These are phyloP conservation scores for Podila minutissima DNA, from an alignment of 192 early-diverging fungal genomes.

Conservation along the genomic window DNA sequence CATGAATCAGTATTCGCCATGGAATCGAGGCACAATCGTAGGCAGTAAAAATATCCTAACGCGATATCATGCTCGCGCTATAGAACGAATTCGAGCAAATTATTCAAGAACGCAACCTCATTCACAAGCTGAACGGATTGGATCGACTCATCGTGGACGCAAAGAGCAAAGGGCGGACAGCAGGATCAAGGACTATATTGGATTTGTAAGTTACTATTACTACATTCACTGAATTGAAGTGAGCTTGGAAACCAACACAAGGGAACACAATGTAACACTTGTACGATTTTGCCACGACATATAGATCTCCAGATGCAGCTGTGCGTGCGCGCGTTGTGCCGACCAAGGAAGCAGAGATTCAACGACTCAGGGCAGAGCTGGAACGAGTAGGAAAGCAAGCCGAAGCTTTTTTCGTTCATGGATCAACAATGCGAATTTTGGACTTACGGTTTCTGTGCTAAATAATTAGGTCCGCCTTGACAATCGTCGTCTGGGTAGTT, in stretches of 20 bases:
- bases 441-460: not conserved
- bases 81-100: constrained; percentile 49
- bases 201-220: constrained; percentile 15
- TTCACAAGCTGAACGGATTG: constrained; percentile 41
- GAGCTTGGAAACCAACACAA: not conserved
- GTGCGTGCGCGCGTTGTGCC: constrained; percentile 46
- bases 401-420: not conserved
- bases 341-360: constrained; percentile 46
- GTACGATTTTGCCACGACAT: too few relatives aligned
- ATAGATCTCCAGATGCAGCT: constrained; percentile 32
- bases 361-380: constrained; percentile 41
- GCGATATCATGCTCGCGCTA: not conserved
- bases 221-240: too few relatives aligned
- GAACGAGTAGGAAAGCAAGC: constrained; percentile 11
- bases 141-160: constrained; percentile 43
- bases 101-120: constrained; percentile 37
- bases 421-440: not conserved
- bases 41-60: not conserved
- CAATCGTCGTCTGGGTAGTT: constrained; percentile 33
- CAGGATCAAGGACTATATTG: constrained; percentile 35
- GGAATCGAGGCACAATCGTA: not conserved
- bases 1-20: not conserved
- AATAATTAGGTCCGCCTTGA: constrained; percentile 28
- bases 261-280: not conserved
- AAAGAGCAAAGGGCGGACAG: constrained; percentile 30